Base-by-base conservation (phyloP, 345 rosid genomes). In the Raphanus sativus region DNA sequence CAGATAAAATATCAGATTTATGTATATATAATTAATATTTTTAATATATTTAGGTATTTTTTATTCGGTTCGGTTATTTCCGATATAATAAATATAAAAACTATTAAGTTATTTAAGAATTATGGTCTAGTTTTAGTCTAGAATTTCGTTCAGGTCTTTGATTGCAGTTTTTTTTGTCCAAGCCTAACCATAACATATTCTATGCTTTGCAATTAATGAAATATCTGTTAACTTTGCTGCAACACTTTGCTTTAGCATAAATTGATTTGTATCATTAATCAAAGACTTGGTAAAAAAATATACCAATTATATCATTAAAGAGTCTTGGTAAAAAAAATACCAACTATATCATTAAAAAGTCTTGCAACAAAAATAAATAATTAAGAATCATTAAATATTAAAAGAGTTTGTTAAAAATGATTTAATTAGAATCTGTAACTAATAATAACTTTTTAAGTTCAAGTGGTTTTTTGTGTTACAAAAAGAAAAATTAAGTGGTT, bases 331-430 rank as follows among this genome's bases (percentile, higher is more conserved):
- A 21, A 21, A 21, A 21, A 21, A 21, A 21, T 21, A 21, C 21
- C 60, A 66, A 66, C 72, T 55, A 40, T 6, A 59, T 6, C 55
- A 50, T 68, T 67, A 45, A 59, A 45, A 62, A 61, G 68, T 68
- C 48, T 62, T 60, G 62, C 28, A 45, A 68, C 32, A 60, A 0
- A 24, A 67, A 42, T 11, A 17, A 13, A 30, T 28, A 8, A 55
- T 15, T 54, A 25, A 4, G 45, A 25, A 66, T 9, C 54, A 66
- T 28, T 73, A 42, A 10, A 42, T 4, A 38, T 38, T 9, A 0
- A 17, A 62, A 36, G 25, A 74, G 65, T 65, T 21, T 21, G 21
- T 21, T 21, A 21, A 21, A 21, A 21, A 54, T 55, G 58, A 24
- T 64, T 4, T 63, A 29, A 8, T 38, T 38, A 38, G 42, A 9